A percentile compares a stretch with the other conserved stretches of the same genome.
phyloP scores from a whole-genome alignment of 139 green algal genomes.

The Choricystis sp. region DNA sequence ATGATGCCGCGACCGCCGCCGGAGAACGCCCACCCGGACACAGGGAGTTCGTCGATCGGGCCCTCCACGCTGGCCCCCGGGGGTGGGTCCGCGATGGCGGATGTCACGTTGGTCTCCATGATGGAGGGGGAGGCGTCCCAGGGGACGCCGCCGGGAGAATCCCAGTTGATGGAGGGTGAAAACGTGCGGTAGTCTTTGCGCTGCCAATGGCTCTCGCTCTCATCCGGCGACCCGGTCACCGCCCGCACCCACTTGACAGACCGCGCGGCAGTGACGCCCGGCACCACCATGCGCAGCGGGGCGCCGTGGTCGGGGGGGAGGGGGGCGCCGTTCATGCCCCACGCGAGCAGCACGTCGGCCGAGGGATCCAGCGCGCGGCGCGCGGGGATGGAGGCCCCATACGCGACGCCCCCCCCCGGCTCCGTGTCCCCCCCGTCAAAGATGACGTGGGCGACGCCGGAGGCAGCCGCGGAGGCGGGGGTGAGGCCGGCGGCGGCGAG shows the following conservation, averaged over 20 bases:
- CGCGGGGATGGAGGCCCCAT: conserved; percentile 56
- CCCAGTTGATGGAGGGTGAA: conserved; percentile 51
- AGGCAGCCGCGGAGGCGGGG: conserved; percentile 10
- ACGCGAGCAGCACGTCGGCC: conserved; percentile 72
- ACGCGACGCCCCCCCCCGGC: conserved; percentile 17
- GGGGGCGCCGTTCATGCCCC: conserved; percentile 81
- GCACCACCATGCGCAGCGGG: conserved; percentile 59
- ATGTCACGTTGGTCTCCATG: conserved; percentile 54
- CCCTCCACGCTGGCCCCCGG: conserved; percentile 13
- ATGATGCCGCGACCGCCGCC: conserved; percentile 60
- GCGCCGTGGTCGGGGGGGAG: conserved; percentile 58
- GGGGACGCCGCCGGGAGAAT: conserved; percentile 75
- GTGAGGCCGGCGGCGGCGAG: conserved; percentile 36
- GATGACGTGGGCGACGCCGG: conserved; percentile 32
- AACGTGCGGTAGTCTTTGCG: conserved; percentile 84
- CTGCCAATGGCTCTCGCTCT: conserved; percentile 58
- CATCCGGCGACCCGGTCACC: conserved; percentile 31
- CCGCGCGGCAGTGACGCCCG: conserved; percentile 50
- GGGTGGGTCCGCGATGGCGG: conserved; percentile 45
- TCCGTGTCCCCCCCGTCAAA: conserved; percentile 61
- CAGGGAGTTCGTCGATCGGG: conserved; percentile 12
- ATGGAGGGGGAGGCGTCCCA: conserved; percentile 46
- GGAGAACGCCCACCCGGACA: conserved; percentile 60
- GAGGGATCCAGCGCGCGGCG: conserved; percentile 30
- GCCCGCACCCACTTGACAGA: conserved; percentile 65